Base-by-base conservation (phyloP, 1,284 basidiomycete species). In the Tilletia caries region DNA sequence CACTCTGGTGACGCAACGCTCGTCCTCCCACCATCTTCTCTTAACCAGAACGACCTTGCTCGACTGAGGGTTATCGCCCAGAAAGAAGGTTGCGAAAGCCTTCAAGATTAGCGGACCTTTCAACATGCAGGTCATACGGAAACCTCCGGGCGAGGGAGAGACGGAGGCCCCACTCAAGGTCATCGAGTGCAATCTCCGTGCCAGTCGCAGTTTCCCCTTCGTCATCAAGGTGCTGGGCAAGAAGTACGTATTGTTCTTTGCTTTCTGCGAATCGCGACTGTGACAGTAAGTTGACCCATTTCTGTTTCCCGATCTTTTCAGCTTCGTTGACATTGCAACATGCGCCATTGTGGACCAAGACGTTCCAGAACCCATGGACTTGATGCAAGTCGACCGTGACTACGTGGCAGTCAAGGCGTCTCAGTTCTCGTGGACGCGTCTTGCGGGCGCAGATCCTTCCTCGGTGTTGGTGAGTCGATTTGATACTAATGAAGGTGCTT, bases 71-170 rank as follows among this genome's bases (percentile, higher is more conserved):
- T 82, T 18, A 97, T 98, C 75, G 93, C 95, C 0, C 89, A 93
- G 85, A n/a, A n/a, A n/a, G n/a, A 97, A 97, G 86, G 94, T 98
- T 72, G 96, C 93, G 60, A 87, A 88, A 67, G 95, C 94, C 1
- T 96, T 98, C 84, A 87, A 97, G 80, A 98, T 99, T 71, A 95
- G 93, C 33, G 95, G 96, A 27, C 96, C 96, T 5, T 98, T 90
- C 89, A 98, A 99, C 85, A 98, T 99, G 94, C 96, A 99, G 85
- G 89, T 99, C 84, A 98, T 99, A 85, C 90, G 92, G 82, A 93
- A 95, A 85, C 88, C 89, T 2, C 84, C 88, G 10, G 79, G 83
- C 33, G 87, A 87, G 66, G 86, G 88, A 29, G 83, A 83, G 70
- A 87, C 90, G 68, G 85, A 86, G 72, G 87, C 91, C 8, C 86